phyloP scores from a whole-genome alignment of 2,329 filamentous ascomycete species.

The Aspergillus versicolor region DNA sequence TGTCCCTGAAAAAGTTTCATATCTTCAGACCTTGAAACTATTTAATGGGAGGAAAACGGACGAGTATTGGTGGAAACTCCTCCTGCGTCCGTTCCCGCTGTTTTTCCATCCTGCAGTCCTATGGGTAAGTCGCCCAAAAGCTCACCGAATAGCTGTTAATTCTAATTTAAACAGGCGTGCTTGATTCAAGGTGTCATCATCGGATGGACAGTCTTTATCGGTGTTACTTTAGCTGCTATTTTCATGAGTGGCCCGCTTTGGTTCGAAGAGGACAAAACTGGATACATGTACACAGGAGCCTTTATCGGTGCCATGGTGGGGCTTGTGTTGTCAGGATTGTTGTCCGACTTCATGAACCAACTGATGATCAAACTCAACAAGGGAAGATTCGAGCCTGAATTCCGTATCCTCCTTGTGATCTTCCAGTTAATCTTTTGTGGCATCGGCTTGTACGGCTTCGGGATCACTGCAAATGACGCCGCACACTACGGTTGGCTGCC shows the following conservation, averaged over 20 bases:
- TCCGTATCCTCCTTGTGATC: conserved; percentile 77
- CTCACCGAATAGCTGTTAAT: conserved; percentile 13
- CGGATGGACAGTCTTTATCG: conserved; percentile 93
- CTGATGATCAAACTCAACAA: conserved; percentile 71
- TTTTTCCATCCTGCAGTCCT: conserved; percentile 82
- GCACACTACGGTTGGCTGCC: conserved; percentile 67
- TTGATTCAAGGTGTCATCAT: conserved; percentile 87
- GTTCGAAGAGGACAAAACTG: conserved; percentile 77
- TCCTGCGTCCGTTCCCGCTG: conserved; percentile 74
- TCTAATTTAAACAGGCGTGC: conserved; percentile 44
- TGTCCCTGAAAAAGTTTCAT: conserved; percentile 55
- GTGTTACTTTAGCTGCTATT: conserved; percentile 76
- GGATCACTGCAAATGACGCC: conserved; percentile 65
- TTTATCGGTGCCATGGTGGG: conserved; percentile 81
- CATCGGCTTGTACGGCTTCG: conserved; percentile 81
- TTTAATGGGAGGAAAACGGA: conserved; percentile 83
- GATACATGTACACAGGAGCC: conserved; percentile 83
- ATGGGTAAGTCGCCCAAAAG: conserved; percentile 57
- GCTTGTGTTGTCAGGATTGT: conserved; percentile 69
- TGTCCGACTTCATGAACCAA: conserved; percentile 72
- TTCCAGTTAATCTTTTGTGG: conserved; percentile 77
- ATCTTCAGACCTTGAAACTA: conserved; percentile 59
- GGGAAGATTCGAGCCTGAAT: conserved; percentile 89
- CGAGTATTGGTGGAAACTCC: conserved; percentile 66
- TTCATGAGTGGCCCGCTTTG: conserved; percentile 78